Conservation (phyloP, 1,139 yeast genomes). For the Saccharomycopsis hybrid region DNA sequence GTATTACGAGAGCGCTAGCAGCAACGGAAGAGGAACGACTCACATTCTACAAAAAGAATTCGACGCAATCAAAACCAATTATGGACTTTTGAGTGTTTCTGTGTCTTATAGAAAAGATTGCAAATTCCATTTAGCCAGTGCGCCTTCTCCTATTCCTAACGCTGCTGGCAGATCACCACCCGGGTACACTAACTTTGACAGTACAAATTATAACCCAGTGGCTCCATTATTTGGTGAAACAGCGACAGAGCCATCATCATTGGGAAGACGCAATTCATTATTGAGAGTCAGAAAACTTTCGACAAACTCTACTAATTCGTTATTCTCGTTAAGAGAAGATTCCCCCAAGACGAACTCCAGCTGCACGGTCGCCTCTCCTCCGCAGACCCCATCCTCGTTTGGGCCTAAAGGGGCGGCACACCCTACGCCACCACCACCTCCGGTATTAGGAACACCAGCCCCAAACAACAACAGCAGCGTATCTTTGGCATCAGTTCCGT, state of each 20-base stretch:
- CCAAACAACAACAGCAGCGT: not conserved
- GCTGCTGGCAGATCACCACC: no score
- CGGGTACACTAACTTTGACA: no score
- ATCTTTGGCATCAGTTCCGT: conserved; percentile 5
- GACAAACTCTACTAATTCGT: conserved; percentile 1
- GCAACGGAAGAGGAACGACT: not conserved
- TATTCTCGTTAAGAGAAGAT: not conserved
- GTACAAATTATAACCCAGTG: no score
- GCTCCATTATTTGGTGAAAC: no score
- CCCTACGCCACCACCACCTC: no score
- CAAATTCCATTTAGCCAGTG: conserved; percentile 3
- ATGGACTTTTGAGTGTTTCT: conserved; percentile 1
- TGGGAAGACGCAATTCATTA: not conserved
- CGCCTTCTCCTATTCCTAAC: no score
- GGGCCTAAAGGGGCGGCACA: not conserved
- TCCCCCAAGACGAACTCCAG: not conserved
- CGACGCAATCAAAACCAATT: conserved; percentile 1
- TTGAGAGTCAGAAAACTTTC: conserved; percentile 5
- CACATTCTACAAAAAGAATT: conserved; percentile 4
- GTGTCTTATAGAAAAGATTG: conserved; percentile 14
- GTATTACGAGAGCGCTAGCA: conserved; percentile 2
- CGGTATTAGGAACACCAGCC: not conserved
- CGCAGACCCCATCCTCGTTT: conserved; percentile 5
- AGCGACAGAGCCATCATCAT: no score
- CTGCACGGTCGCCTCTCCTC: not conserved